Evolutionary conservation across 305 asterid species (phyloP).

Genomic region (Fraxinus angustifolia): DNA sequence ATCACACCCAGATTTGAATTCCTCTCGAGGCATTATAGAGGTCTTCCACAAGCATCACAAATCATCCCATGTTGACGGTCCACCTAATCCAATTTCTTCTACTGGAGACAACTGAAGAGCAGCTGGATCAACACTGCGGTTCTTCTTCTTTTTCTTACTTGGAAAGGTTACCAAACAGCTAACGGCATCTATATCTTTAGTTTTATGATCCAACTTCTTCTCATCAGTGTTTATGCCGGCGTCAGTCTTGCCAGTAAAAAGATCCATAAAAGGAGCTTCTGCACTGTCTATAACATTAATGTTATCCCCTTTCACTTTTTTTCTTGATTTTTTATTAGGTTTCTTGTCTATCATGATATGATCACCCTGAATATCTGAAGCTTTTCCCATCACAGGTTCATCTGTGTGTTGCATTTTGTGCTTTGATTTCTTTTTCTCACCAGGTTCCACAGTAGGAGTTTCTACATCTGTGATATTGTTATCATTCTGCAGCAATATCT

Average conservation of each 20-base stretch:
- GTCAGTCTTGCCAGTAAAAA: conserved; percentile 33
- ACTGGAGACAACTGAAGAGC: conserved; percentile 36
- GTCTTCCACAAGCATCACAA: conserved; percentile 1
- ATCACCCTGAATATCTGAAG: conserved; percentile 23
- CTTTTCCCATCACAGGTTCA: conserved; percentile 18
- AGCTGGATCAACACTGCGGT: conserved; percentile 28
- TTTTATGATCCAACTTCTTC: conserved; percentile 24
- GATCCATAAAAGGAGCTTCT: conserved; percentile 56
- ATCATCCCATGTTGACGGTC: conserved; percentile 79
- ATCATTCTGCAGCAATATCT: conserved; percentile 22
- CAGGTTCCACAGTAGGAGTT: conserved; percentile 17
- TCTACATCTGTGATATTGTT: conserved; percentile 20
- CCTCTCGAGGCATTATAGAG: not conserved
- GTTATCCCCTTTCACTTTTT: conserved; percentile 31
- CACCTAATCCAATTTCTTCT: conserved; percentile 74
- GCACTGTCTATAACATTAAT: conserved; percentile 44
- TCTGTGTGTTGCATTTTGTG: conserved; percentile 39
- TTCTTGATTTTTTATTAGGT: conserved; percentile 32
- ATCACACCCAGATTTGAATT: not conserved
- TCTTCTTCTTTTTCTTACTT: conserved; percentile 45
- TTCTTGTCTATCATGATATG: conserved; percentile 14
- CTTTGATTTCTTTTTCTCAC: conserved; percentile 34
- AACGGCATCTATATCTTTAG: conserved; percentile 28
- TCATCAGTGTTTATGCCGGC: conserved; percentile 10
- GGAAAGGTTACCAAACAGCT: conserved; percentile 37